These are phyloP conservation scores for Cadophora sp. DNA, from an alignment of 2,329 filamentous ascomycete genomes.

Conservation along the genomic window DNA sequence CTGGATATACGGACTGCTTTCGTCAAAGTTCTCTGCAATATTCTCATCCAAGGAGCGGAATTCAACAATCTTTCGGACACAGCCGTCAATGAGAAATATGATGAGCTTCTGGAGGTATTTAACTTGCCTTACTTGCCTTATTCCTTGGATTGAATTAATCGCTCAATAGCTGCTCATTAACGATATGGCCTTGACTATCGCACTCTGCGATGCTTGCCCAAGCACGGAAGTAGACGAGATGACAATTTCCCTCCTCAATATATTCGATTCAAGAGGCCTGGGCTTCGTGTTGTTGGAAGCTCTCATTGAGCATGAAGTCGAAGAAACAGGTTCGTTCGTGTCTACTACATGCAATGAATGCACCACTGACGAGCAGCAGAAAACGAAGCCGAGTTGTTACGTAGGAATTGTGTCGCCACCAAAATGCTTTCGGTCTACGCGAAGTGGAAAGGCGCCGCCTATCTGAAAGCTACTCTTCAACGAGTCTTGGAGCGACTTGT, in stretches of 20 bases:
- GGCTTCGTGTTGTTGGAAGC: constrained; percentile 70
- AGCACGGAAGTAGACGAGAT: constrained; percentile 73
- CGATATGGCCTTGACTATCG: constrained; percentile 67
- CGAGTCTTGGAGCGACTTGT: constrained; percentile 72
- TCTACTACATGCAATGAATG: background rate
- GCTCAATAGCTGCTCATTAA: constrained; percentile 60
- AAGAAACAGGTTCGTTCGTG: constrained; percentile 61
- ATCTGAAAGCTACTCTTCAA: constrained; percentile 68
- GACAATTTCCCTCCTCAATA: constrained; percentile 69
- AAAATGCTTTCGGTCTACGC: constrained; percentile 76
- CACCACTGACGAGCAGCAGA: constrained; percentile 49
- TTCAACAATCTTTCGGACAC: constrained; percentile 73
- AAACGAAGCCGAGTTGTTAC: constrained; percentile 70
- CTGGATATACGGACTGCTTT: constrained; percentile 74
- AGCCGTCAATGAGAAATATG: constrained; percentile 72
- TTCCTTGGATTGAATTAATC: constrained; percentile 20
- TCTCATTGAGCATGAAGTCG: constrained; percentile 72
- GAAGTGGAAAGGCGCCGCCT: constrained; percentile 72
- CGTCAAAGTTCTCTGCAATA: constrained; percentile 73
- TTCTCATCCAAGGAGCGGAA: constrained; percentile 73
- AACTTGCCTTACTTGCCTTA: constrained; percentile 25
- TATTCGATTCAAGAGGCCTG: constrained; percentile 71
- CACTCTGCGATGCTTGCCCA: constrained; percentile 70
- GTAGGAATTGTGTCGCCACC: constrained; percentile 74
- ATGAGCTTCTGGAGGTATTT: constrained; percentile 65